phyloP scores from a whole-genome alignment of 257 asterid genomes.

The Primulina huaijiensis region DNA sequence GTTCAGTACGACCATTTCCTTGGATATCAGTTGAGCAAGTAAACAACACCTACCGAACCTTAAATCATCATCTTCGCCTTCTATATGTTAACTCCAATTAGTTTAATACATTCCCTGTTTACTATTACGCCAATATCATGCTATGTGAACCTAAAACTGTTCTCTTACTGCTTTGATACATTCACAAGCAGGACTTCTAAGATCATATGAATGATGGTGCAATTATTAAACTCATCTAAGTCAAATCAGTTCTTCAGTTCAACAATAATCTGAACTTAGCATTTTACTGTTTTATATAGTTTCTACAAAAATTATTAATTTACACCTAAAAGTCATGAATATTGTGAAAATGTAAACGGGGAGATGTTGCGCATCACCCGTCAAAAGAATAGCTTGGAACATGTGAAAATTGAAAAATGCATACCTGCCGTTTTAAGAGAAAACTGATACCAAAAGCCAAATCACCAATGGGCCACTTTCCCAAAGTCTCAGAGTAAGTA shows the following conservation, averaged over 20 bases:
- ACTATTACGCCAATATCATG: background rate
- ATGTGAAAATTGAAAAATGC: slow-evolving; percentile 19
- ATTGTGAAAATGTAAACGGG: background rate
- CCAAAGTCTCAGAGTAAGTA: slow-evolving; percentile 95
- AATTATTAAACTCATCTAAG: background rate
- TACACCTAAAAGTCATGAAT: background rate
- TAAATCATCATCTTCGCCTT: background rate
- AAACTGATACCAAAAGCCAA: slow-evolving; percentile 97
- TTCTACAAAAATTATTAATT: no score
- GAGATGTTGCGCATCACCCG: background rate
- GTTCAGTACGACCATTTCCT: slow-evolving; percentile 4
- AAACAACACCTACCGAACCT: background rate
- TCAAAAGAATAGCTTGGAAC: slow-evolving; percentile 5
- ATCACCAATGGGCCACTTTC: slow-evolving; percentile 99
- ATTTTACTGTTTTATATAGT: background rate
- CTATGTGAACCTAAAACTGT: background rate
- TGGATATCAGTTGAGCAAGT: slow-evolving; percentile 1
- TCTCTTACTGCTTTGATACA: background rate
- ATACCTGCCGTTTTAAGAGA: slow-evolving; percentile 91
- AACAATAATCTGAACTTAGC: background rate
- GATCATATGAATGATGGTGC: background rate
- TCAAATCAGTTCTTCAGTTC: background rate
- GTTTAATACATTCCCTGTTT: background rate
- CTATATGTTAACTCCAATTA: background rate
- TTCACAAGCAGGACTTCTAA: background rate